Evolutionary conservation across 2,329 filamentous ascomycete species (phyloP).

Genomic region (Cladophialophora yegresii): DNA sequence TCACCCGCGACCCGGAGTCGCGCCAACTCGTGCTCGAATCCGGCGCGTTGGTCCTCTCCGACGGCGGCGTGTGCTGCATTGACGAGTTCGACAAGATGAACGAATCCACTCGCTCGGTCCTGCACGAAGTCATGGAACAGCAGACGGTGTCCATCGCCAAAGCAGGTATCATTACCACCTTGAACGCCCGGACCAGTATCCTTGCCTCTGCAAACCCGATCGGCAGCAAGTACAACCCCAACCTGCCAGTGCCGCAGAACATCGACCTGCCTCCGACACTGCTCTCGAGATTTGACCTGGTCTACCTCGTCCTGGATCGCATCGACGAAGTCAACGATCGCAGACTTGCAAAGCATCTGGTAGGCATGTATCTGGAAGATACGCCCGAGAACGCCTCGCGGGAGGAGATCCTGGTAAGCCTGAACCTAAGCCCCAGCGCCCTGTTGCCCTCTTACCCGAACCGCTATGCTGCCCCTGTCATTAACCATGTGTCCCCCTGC

Average conservation of each 20-base stretch:
- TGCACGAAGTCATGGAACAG: slow-evolving; percentile 81
- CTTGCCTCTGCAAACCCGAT: slow-evolving; percentile 97
- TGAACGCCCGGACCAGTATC: slow-evolving; percentile 94
- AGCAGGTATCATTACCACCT: slow-evolving; percentile 77
- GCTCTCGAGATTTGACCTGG: slow-evolving; percentile 91
- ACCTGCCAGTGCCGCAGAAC: slow-evolving; percentile 93
- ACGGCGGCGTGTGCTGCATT: slow-evolving; percentile 76
- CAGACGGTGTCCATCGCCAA: slow-evolving; percentile 78
- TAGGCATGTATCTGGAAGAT: slow-evolving; percentile 97
- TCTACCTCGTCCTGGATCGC: slow-evolving; percentile 93
- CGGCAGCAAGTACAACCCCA: slow-evolving; percentile 95
- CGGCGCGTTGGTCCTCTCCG: slow-evolving; percentile 70
- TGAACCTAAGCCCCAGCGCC: not conserved
- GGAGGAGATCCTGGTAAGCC: slow-evolving; percentile 76
- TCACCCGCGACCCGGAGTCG: slow-evolving; percentile 73
- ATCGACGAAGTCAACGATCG: slow-evolving; percentile 89
- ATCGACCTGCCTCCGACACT: slow-evolving; percentile 95
- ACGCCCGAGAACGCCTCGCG: slow-evolving; percentile 77
- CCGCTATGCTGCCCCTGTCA: not conserved
- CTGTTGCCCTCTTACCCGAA: not conserved
- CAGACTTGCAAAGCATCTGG: slow-evolving; percentile 83
- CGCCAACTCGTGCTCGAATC: slow-evolving; percentile 73
- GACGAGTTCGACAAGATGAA: slow-evolving; percentile 82
- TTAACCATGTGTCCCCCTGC: not conserved
- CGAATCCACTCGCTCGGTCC: slow-evolving; percentile 69